phyloP scores from a whole-genome alignment of 2,329 filamentous ascomycete genomes.

The Eutypella sp. region DNA sequence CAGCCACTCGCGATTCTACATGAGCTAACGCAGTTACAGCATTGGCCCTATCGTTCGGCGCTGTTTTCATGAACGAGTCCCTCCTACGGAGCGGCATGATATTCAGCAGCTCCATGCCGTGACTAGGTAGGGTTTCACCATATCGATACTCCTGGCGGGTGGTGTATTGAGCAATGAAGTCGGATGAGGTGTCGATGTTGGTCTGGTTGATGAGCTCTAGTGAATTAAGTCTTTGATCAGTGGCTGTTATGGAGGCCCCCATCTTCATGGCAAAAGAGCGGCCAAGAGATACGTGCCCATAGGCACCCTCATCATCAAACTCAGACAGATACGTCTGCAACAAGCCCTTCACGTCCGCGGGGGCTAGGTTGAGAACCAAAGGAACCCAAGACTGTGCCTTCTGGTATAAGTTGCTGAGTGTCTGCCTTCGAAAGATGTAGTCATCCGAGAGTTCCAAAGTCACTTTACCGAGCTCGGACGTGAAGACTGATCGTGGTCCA shows the following conservation, averaged over 20 bases:
- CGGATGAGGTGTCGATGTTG: conserved; percentile 85
- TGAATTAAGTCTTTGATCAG: conserved; percentile 79
- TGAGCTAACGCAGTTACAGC: conserved; percentile 63
- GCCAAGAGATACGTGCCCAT: conserved; percentile 87
- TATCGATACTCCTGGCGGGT: conserved; percentile 94
- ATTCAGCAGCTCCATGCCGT: conserved; percentile 60
- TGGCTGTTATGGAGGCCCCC: conserved; percentile 78
- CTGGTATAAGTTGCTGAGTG: conserved; percentile 71
- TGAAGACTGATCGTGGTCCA: conserved; percentile 76
- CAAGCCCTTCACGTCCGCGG: conserved; percentile 89
- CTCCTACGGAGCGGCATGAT: conserved; percentile 52
- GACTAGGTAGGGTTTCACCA: conserved; percentile 67
- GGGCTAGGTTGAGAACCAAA: conserved; percentile 75
- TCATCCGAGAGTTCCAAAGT: conserved; percentile 91
- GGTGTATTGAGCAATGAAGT: conserved; percentile 96
- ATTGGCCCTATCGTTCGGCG: conserved; percentile 51
- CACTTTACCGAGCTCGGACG: conserved; percentile 71
- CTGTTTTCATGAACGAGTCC: conserved; percentile 46
- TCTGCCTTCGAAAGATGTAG: conserved; percentile 74
- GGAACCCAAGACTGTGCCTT: conserved; percentile 78
- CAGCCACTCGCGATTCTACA: conserved; percentile 65
- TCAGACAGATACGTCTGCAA: conserved; percentile 95
- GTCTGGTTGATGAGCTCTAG: conserved; percentile 70
- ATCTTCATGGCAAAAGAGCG: conserved; percentile 92
- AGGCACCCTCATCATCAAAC: conserved; percentile 84